Evolutionary conservation across 2,329 filamentous ascomycete genomes (phyloP), one percentile per base, ranked within the genome.

Genomic region (Emergomyces pasteurianus): DNA sequence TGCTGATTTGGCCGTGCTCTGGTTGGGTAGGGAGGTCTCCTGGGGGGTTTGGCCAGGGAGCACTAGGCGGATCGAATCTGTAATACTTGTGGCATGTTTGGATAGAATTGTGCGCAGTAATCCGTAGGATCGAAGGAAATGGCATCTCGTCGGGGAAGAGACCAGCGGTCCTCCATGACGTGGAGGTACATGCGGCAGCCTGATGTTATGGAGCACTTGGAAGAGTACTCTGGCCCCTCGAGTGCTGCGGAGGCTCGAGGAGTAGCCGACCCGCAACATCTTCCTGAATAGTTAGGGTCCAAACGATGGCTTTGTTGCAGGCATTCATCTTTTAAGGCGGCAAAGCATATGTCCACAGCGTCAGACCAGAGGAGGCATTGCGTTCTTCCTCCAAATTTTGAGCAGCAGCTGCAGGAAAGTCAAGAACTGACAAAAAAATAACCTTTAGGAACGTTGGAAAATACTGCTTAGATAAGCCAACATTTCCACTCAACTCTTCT

Each of bases 381-480:
- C 23, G 23, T 40, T 28, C 31, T 42, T 12, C 14, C 14, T 8
- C 8, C 23, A 14, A 16, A n/a, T 28, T 31, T 28, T 18, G 18
- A 21, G 6, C 1, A 34, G 16, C 36, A 21, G 18, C 26, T 53
- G 50, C 23, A 49, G 28, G 9, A 26, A 2, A 10, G 49, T 34
- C 49, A 34, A n/a, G 9, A 7, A 54, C 12, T 2, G 34, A 23
- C n/a, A 54, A 18, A 36, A 34, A 34, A 52, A 31, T 31, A 31
- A 23, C n/a, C n/a, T n/a, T n/a, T n/a, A n/a, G n/a, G n/a, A n/a
- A n/a, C n/a, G n/a, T n/a, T n/a, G n/a, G n/a, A n/a, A 2, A 47
- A 21, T 9, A 16, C n/a, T 1, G 71, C 67, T 74, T 70, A 74
- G 67, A 66, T 73, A 74, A 73, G 59, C 58, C 50, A 57, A 38